These are phyloP conservation scores for Collariella sp. DNA, from an alignment of 495 filamentous ascomycete genomes.

Conservation along the genomic window DNA sequence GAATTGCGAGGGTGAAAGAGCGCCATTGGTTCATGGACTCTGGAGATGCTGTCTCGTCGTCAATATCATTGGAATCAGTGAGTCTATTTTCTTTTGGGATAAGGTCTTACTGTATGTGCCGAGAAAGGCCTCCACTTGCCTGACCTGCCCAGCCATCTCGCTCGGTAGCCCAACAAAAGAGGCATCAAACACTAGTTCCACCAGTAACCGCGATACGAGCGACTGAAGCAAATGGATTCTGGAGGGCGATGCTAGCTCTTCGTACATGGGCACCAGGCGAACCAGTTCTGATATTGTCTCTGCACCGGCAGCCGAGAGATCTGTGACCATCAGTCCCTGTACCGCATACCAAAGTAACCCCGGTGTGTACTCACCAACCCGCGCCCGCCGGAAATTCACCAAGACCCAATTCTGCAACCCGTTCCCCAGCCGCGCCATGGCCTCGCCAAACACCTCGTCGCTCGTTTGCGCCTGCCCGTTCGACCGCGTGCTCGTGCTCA, in stretches of 20 bases:
- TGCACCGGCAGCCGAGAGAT: conserved; percentile 30
- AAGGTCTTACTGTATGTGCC: conserved; percentile 38
- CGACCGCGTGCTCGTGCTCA: conserved; percentile 41
- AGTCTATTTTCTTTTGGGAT: too few species aligned
- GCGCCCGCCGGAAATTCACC: conserved; percentile 44
- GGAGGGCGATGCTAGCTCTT: conserved; percentile 36
- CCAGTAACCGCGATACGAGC: conserved; percentile 41
- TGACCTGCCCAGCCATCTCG: conserved; percentile 35
- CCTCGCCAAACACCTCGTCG: conserved; percentile 46
- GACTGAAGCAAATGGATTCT: conserved; percentile 48
- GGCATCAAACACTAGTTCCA: conserved; percentile 42
- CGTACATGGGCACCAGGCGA: conserved; percentile 43
- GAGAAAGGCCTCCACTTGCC: conserved; percentile 39
- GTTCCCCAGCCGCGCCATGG: conserved; percentile 42
- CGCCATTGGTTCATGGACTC: conserved; percentile 50
- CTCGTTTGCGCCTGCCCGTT: conserved; percentile 38
- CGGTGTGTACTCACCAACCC: conserved; percentile 34
- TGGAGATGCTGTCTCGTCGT: conserved; percentile 26
- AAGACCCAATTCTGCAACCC: conserved; percentile 52
- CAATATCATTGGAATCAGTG: neutral
- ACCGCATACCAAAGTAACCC: neutral
- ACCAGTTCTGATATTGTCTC: conserved; percentile 31
- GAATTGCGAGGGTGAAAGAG: conserved; percentile 42
- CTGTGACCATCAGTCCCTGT: conserved; percentile 20
- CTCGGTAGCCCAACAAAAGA: conserved; percentile 45